These are phyloP conservation scores for Ophiocordyceps polyrhachis-furcata DNA, from an alignment of 2,329 filamentous ascomycete species.

Conservation along the genomic window DNA sequence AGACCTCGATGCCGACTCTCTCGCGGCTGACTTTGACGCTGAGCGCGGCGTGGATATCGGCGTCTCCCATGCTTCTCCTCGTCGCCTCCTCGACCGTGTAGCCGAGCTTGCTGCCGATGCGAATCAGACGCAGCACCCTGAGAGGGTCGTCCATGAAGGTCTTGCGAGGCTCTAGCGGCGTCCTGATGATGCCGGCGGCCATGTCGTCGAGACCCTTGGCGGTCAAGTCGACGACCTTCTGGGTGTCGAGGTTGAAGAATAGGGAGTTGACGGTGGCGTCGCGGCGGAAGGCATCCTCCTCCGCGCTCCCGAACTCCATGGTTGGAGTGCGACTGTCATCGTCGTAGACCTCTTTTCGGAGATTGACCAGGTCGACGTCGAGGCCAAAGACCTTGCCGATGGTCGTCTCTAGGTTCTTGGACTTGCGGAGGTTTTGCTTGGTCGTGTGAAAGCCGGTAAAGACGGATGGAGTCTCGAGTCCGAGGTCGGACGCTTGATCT, in stretches of 20 bases:
- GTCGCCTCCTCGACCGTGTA: conserved; percentile 60
- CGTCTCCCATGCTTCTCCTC: conserved; percentile 55
- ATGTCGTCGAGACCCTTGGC: conserved; percentile 60
- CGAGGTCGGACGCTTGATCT: conserved; percentile 2
- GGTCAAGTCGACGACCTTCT: conserved; percentile 69
- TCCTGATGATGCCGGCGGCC: conserved; percentile 53
- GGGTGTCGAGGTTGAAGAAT: conserved; percentile 81
- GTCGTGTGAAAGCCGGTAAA: conserved; percentile 72
- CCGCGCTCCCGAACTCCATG: conserved; percentile 83
- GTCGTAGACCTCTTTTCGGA: conserved; percentile 78
- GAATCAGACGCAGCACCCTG: conserved; percentile 66
- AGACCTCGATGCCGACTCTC: conserved; percentile 63
- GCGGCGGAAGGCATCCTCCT: conserved; percentile 73
- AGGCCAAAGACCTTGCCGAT: conserved; percentile 71
- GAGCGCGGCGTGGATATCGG: conserved; percentile 63
- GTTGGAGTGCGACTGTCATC: conserved; percentile 79
- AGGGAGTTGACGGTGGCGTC: conserved; percentile 92
- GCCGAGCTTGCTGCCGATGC: conserved; percentile 70
- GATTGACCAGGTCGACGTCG: conserved; percentile 86
- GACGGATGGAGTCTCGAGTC: conserved; percentile 31
- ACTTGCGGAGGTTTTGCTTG: conserved; percentile 83
- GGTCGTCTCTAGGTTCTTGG: conserved; percentile 85
- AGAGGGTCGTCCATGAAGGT: conserved; percentile 92
- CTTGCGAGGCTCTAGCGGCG: conserved; percentile 70
- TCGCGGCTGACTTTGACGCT: conserved; percentile 81